phyloP scores from a whole-genome alignment of 495 filamentous ascomycete species.

The Penicillium chermesinum region DNA sequence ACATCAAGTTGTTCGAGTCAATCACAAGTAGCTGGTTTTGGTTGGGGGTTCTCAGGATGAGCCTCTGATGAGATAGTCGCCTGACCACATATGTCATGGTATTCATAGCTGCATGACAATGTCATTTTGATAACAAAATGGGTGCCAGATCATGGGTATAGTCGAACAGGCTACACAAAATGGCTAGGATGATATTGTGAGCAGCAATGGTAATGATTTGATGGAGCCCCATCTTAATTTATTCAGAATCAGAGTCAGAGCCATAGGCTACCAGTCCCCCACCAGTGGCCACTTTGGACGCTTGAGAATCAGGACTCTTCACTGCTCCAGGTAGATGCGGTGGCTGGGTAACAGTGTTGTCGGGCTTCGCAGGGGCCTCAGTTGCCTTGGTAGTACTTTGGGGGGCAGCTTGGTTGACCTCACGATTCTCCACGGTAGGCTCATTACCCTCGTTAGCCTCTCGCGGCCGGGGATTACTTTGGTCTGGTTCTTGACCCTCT shows the following conservation, averaged over 20 bases:
- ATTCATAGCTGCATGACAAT: too few species aligned
- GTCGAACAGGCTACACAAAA: too few species aligned
- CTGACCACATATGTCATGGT: too few species aligned
- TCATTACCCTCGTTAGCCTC: neutral
- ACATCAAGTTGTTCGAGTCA: too few species aligned
- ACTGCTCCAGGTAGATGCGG: too few species aligned
- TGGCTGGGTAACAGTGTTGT: too few species aligned
- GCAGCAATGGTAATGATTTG: neutral
- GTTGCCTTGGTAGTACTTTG: neutral
- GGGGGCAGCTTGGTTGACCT: neutral
- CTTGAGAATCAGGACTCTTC: conserved; percentile 1
- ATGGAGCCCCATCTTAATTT: conserved; percentile 3
- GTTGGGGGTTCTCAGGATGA: too few species aligned
- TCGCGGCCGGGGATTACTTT: neutral
- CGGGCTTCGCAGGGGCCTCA: neutral
- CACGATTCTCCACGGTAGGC: neutral
- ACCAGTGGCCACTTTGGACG: conserved; percentile 12
- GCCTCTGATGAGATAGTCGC: too few species aligned
- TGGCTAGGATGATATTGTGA: too few species aligned
- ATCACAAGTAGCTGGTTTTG: too few species aligned
- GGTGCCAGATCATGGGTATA: too few species aligned
- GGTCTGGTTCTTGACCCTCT: conserved; percentile 3
- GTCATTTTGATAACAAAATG: too few species aligned
- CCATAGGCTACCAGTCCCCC: conserved; percentile 33
- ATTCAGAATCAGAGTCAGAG: conserved; percentile 41